Percentiles rank a stretch among this genome's conserved stretches.
Conservation (phyloP, 2,329 filamentous ascomycete species). For the Calonectria pauciramosa region DNA sequence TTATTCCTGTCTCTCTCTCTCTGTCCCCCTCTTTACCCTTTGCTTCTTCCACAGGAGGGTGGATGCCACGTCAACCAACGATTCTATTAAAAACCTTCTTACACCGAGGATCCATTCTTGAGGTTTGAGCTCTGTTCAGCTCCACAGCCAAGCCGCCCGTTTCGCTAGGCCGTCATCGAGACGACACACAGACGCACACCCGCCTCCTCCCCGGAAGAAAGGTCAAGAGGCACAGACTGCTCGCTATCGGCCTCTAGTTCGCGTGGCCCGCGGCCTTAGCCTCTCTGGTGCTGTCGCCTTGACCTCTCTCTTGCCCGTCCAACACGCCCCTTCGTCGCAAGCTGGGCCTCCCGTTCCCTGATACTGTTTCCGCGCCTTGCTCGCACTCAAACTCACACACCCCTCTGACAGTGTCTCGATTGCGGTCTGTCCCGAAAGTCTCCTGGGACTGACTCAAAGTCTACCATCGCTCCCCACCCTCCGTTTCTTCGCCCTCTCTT, state of each 20-base stretch:
- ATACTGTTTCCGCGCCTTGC: neutral
- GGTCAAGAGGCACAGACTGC: neutral
- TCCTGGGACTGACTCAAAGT: constrained; percentile 13
- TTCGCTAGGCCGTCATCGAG: constrained; percentile 4
- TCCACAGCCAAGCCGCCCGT: neutral
- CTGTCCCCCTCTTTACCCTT: neutral
- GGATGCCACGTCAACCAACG: neutral
- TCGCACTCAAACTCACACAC: constrained; percentile 11
- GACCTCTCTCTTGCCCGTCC: neutral
- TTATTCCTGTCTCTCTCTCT: neutral
- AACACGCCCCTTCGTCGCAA: constrained; percentile 3
- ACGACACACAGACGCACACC: constrained; percentile 19
- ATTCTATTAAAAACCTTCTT: neutral
- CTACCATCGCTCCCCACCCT: constrained; percentile 6
- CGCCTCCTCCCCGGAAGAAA: neutral
- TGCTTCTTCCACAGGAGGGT: neutral
- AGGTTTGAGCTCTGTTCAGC: neutral
- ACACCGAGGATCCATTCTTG: neutral
- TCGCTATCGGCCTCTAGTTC: constrained; percentile 3
- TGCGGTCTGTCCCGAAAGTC: constrained; percentile 6
- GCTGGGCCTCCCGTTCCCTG: neutral
- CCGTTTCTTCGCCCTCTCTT: constrained; percentile 4
- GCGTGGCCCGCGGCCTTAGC: neutral
- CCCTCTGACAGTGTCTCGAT: constrained; percentile 9
- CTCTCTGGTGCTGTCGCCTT: neutral